phyloP scores from a whole-genome alignment of 345 rosid species.

The Stellera chamaejasme region DNA sequence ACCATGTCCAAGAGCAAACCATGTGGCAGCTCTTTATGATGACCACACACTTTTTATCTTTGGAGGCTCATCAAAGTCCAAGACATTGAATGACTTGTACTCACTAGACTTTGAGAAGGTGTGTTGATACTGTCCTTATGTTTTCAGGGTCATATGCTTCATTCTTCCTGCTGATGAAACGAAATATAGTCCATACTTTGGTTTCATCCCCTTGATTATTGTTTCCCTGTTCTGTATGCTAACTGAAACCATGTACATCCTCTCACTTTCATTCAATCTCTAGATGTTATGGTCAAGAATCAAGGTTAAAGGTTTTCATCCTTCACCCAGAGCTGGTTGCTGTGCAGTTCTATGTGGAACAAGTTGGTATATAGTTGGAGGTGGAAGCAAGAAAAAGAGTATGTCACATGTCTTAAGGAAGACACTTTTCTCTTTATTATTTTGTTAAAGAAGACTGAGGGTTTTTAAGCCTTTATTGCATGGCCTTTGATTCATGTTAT shows the following conservation, averaged over 20 bases:
- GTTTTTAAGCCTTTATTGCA: too few relatives aligned
- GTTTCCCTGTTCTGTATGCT: too few relatives aligned
- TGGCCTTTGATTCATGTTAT: too few relatives aligned
- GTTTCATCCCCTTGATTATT: too few relatives aligned
- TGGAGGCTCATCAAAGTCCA: slow-evolving; percentile 85
- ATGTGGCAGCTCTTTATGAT: slow-evolving; percentile 78
- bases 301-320: slow-evolving; percentile 89
- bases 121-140: slow-evolving; percentile 11
- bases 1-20: slow-evolving; percentile 83
- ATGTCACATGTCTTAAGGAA: slow-evolving; percentile 19
- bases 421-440: background rate
- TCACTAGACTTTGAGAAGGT: slow-evolving; percentile 97
- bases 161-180: too few relatives aligned
- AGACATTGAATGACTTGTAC: slow-evolving; percentile 78
- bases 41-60: slow-evolving; percentile 74
- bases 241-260: too few relatives aligned
- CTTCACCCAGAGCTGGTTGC: slow-evolving; percentile 88
- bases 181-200: background rate
- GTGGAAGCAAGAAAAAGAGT: slow-evolving; percentile 96
- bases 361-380: slow-evolving; percentile 94
- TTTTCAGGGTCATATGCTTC: background rate
- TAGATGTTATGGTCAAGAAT: slow-evolving; percentile 98
- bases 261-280: slow-evolving; percentile 3
- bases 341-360: slow-evolving; percentile 89
- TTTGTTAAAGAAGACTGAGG: too few relatives aligned